Conservation (phyloP, 2,329 filamentous ascomycete species). For the Trichoderma gracile region DNA sequence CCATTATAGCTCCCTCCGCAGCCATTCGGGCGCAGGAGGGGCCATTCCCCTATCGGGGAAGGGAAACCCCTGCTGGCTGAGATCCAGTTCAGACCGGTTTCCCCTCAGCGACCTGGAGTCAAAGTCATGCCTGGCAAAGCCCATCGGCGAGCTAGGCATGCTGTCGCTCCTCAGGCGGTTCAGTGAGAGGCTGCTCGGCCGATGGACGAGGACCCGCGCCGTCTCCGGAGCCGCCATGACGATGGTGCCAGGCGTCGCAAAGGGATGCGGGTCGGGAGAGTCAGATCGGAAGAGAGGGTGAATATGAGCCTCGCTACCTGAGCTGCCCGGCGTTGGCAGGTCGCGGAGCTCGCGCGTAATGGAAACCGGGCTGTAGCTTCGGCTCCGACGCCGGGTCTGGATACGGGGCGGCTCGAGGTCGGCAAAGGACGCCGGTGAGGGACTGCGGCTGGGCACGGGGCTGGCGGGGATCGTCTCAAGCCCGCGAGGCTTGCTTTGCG, state of each 20-base stretch:
- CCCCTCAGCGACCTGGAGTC: conserved; percentile 40
- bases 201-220: conserved; percentile 62
- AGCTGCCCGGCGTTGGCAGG: conserved; percentile 36
- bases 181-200: conserved; percentile 52
- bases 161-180: conserved; percentile 59
- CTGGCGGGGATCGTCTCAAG: conserved; percentile 73
- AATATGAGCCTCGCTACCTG: conserved; percentile 64
- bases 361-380: conserved; percentile 53
- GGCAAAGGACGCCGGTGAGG: conserved; percentile 60
- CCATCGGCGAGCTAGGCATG: conserved; percentile 48
- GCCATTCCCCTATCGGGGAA: conserved; percentile 51
- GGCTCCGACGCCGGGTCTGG: conserved; percentile 43
- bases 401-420: conserved; percentile 55
- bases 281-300: conserved; percentile 77
- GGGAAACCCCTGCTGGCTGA: conserved; percentile 4
- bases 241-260: conserved; percentile 67
- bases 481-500: conserved; percentile 49
- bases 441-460: conserved; percentile 63
- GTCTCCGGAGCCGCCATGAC: conserved; percentile 70
- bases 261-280: conserved; percentile 65
- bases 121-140: conserved; percentile 51
- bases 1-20: conserved; percentile 44
- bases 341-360: conserved; percentile 35
- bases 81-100: conserved; percentile 30
- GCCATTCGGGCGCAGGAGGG: conserved; percentile 63